Evolutionary conservation across 1,284 basidiomycete species (phyloP).

Genomic region (Ganoderma meredithae): DNA sequence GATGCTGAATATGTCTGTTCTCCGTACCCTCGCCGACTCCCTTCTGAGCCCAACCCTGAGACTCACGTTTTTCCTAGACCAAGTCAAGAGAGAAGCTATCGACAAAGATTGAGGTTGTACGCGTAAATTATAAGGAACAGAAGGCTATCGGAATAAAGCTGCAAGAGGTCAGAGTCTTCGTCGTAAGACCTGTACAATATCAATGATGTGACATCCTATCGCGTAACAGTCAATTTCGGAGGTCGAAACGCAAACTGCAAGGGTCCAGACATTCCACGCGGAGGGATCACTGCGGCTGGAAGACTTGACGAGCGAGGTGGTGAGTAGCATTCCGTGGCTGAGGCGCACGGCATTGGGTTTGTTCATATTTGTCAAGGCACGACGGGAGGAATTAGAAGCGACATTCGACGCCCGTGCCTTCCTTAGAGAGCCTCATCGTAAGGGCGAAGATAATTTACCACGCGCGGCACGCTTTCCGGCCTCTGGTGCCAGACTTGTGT

Average conservation of each 20-base stretch:
- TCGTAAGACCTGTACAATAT: too few relatives aligned
- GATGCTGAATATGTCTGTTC: slow-evolving; percentile 5
- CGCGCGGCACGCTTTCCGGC: not conserved
- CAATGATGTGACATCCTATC: not conserved
- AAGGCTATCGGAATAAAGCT: slow-evolving; percentile 9
- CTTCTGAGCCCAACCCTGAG: not conserved
- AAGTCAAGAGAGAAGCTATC: slow-evolving; percentile 8
- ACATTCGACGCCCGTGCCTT: slow-evolving; percentile 7
- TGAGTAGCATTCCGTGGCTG: not conserved
- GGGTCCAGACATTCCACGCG: not conserved
- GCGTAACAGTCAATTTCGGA: not conserved
- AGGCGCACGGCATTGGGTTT: not conserved
- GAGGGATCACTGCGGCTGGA: not conserved
- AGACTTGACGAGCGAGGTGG: not conserved
- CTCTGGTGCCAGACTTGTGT: not conserved
- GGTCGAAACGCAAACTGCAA: not conserved
- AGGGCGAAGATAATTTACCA: not conserved
- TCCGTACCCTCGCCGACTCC: not conserved
- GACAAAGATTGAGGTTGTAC: slow-evolving; percentile 7
- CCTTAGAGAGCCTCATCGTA: not conserved
- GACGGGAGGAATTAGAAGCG: not conserved
- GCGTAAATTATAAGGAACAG: slow-evolving; percentile 16
- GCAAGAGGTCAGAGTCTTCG: slow-evolving; percentile 11
- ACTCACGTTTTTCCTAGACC: not conserved
- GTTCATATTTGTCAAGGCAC: not conserved